phyloP scores from a whole-genome alignment of 75 land plant genomes.

The Azolla pinnata region DNA sequence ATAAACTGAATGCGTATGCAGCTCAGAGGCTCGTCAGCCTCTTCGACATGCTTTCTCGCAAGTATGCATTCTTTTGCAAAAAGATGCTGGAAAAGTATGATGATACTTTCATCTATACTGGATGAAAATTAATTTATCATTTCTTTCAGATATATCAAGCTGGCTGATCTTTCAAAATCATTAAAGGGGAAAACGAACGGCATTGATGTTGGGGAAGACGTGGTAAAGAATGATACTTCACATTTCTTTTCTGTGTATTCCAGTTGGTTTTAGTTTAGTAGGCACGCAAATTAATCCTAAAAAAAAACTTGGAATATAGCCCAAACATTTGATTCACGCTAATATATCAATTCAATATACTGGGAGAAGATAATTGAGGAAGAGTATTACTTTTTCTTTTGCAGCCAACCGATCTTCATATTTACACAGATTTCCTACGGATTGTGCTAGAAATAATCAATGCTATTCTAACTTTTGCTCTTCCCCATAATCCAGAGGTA shows the following conservation, averaged over 20 bases:
- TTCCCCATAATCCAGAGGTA: conserved; percentile 91
- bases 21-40: conserved; percentile 89
- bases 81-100: too few relatives aligned
- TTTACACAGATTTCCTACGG: conserved; percentile 73
- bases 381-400: too few relatives aligned
- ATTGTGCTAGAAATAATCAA: conserved; percentile 81
- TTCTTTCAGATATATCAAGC: conserved; percentile 5
- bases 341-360: too few relatives aligned
- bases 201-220: not conserved
- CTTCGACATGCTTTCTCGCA: conserved; percentile 81
- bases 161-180: conserved; percentile 3
- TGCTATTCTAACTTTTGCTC: conserved; percentile 72
- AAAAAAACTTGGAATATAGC: too few relatives aligned
- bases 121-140: not conserved
- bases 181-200: too few relatives aligned
- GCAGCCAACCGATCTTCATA: conserved; percentile 74
- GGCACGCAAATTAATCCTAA: too few relatives aligned
- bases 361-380: too few relatives aligned
- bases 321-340: too few relatives aligned
- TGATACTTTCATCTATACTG: too few relatives aligned
- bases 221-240: not conserved
- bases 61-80: too few relatives aligned
- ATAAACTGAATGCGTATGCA: conserved; percentile 80
- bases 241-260: too few relatives aligned
- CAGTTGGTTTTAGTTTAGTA: too few relatives aligned